A percentile compares a stretch with the other conserved stretches of the same genome.
These are phyloP conservation scores for Fraxinus anomala DNA, from an alignment of 257 asterid genomes.

Conservation along the genomic window DNA sequence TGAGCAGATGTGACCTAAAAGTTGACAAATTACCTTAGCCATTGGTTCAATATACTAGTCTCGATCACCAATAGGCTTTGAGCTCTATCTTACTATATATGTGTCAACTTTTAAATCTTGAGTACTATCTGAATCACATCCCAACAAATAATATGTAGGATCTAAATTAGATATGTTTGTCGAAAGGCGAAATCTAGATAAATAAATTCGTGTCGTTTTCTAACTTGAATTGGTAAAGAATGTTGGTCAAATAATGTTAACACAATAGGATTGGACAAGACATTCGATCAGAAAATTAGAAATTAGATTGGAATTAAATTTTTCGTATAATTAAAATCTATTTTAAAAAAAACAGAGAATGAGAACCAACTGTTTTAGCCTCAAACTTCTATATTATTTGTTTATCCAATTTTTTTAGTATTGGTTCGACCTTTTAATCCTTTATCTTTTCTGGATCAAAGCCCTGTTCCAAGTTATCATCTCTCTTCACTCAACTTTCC, in stretches of 20 bases:
- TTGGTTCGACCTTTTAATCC: too few species aligned
- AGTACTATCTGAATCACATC: slow-evolving; percentile 20
- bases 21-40: slow-evolving; percentile 55
- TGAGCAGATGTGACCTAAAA: slow-evolving; percentile 52
- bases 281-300: neutral
- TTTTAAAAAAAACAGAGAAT: too few species aligned
- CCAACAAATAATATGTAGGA: neutral
- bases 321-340: too few species aligned
- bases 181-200: neutral
- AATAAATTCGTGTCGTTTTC: neutral
- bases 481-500: too few species aligned
- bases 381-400: too few species aligned
- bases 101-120: neutral
- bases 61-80: slow-evolving; percentile 15
- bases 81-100: slow-evolving; percentile 12
- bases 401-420: too few species aligned
- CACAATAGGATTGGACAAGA: neutral
- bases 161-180: neutral
- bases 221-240: neutral
- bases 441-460: too few species aligned
- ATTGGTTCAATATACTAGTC: slow-evolving; percentile 26
- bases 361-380: too few species aligned
- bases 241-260: neutral
- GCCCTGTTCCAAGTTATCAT: too few species aligned
- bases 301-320: too few species aligned